phyloP scores from a whole-genome alignment of 805 yeast species.

The Saccharomycopsis schoenii region DNA sequence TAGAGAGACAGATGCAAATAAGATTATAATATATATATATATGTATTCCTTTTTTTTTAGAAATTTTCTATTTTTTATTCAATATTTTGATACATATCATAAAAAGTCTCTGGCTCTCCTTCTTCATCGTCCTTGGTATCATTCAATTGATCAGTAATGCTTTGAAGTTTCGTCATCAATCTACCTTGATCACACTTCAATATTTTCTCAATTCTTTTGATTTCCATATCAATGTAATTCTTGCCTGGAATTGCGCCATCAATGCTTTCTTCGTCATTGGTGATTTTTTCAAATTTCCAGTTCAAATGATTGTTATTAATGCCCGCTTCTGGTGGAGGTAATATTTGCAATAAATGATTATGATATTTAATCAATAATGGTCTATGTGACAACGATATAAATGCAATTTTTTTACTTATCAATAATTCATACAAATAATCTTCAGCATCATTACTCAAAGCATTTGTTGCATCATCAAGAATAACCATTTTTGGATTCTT shows the following conservation, averaged over 20 bases:
- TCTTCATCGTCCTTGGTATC: background rate
- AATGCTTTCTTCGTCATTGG: background rate
- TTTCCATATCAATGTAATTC: background rate
- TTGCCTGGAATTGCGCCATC: background rate
- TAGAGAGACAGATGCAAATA: background rate
- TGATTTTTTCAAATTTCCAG: background rate
- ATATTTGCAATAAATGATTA: constrained; percentile 60
- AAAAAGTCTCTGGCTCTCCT: background rate
- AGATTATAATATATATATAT: background rate
- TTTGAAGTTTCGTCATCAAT: background rate
- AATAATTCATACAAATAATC: constrained; percentile 73
- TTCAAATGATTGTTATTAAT: background rate
- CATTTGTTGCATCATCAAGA: constrained; percentile 90
- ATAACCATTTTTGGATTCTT: constrained; percentile 74
- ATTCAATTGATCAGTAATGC: background rate
- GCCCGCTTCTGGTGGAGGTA: constrained; percentile 20
- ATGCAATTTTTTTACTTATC: constrained; percentile 59
- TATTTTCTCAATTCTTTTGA: background rate
- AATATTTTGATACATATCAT: background rate
- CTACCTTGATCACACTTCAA: background rate
- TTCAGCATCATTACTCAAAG: constrained; percentile 83
- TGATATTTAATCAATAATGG: constrained; percentile 80
- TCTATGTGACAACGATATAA: constrained; percentile 75
- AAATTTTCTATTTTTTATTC: background rate
- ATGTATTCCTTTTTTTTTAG: background rate